Evolutionary conservation across 148 eudicot genomes (phyloP), one percentile per base, ranked within the genome.

Genomic region (Salicornia ramosissima): DNA sequence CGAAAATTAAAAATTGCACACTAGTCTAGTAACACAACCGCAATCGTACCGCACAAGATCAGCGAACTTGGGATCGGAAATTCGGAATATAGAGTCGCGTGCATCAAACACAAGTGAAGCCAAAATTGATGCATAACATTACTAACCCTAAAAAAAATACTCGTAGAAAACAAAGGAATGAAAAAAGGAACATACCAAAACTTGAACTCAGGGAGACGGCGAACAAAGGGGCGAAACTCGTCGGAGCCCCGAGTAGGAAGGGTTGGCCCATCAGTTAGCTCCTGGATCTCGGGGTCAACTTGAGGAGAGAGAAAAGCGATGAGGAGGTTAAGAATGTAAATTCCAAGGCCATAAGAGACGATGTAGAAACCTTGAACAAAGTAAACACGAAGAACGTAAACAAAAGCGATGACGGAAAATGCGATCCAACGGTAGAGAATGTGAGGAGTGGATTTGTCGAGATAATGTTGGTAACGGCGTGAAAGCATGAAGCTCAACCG

Each of bases 221-320:
- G 84, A 40, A 84, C 80, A 42, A 84, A 84, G 42, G 87, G 87
- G 62, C 83, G 84, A 59, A 79, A 84, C 68, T 84, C 87, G 56
- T 84, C 87, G 67, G 84, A 81, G 33, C 83, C 77, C 0, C 80
- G 81, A 7, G 78, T 79, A 2, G 87, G 87, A 0, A 84, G 62
- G 0, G 74, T 40, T 31, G 84, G 84, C 0, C 84, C 82, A 56
- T 81, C 87, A 24, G 86, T 28, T 56, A 76, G 73, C 42, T 81
- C 82, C 22, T 65, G 79, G 67, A 77, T 58, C 78, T 78, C 81
- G 10, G 87, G 87, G 45, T 84, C 87, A 2, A 81, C 83, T 69
- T 78, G 80, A 58, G 87, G 87, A 31, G 87, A 84, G 70, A 84
- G 81, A 69, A 84, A 84, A 1, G 80, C 87, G 68, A 84, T 84